A percentile compares a stretch with the other conserved stretches of the same genome.
Conservation (phyloP, 352 stramenopile genomes). For the Phytophthora tentaculata region DNA sequence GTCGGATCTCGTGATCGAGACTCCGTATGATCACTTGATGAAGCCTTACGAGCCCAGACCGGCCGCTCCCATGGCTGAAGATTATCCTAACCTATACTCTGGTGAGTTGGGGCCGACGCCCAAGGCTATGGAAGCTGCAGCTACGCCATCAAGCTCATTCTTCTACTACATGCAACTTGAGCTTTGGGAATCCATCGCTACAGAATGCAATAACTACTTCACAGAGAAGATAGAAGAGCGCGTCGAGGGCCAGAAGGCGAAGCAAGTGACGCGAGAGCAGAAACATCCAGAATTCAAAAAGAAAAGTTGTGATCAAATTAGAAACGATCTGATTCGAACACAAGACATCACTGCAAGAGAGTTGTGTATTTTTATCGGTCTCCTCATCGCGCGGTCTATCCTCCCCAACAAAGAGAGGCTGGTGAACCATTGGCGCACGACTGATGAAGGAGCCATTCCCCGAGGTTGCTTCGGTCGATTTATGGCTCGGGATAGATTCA, state of each 20-base stretch:
- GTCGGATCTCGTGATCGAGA: background rate
- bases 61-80: background rate
- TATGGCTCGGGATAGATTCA: background rate
- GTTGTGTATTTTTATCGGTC: conserved; percentile 1
- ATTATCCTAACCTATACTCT: background rate
- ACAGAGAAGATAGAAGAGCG: background rate
- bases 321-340: background rate
- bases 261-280: background rate
- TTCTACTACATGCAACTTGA: background rate
- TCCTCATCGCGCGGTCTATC: background rate
- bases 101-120: background rate
- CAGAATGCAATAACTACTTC: background rate
- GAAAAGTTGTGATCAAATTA: background rate
- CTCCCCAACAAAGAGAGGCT: conserved; percentile 7
- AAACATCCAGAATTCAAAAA: background rate
- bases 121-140: background rate
- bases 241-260: background rate
- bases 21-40: background rate
- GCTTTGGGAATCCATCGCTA: conserved; percentile 7
- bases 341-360: background rate
- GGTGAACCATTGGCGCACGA: background rate
- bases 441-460: background rate
- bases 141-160: background rate
- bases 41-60: background rate
- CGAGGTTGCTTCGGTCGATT: conserved; percentile 5